These are phyloP conservation scores for Corynespora cassiicola DNA, from an alignment of 2,329 filamentous ascomycete genomes.

Conservation along the genomic window DNA sequence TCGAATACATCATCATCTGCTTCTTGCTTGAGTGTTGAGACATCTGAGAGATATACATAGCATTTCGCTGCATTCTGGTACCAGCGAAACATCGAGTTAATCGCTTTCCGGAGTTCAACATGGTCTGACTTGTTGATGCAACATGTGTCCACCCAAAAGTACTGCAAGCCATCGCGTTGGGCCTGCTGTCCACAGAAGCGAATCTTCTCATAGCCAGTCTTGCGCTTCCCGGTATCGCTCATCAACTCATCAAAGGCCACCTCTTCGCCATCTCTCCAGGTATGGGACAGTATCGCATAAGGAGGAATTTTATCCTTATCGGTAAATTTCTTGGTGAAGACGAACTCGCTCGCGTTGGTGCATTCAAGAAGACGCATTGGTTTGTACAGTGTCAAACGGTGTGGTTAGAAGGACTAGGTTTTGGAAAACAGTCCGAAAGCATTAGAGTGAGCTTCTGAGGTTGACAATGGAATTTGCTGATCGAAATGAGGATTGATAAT, in stretches of 20 bases:
- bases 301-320: constrained; percentile 6
- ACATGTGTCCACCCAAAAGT: constrained; percentile 12
- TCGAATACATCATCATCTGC: not conserved
- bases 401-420: too few relatives aligned
- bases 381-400: too few relatives aligned
- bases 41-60: constrained; percentile 9
- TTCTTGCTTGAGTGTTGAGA: constrained; percentile 2
- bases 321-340: not conserved
- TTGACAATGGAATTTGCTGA: too few relatives aligned
- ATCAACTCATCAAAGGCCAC: constrained; percentile 9
- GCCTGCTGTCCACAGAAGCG: too few relatives aligned
- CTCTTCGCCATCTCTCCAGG: constrained; percentile 9
- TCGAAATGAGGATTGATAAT: too few relatives aligned
- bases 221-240: constrained; percentile 3
- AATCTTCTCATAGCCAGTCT: constrained; percentile 8
- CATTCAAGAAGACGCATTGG: too few relatives aligned
- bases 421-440: too few relatives aligned
- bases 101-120: not conserved
- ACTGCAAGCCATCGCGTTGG: not conserved
- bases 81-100: too few relatives aligned
- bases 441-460: too few relatives aligned
- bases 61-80: constrained; percentile 5
- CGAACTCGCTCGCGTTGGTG: too few relatives aligned
- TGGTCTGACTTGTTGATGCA: constrained; percentile 2
- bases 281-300: constrained; percentile 18